A percentile compares a stretch with the other conserved stretches of the same genome.
These are phyloP conservation scores for Fusarium brachygibbosum DNA, from an alignment of 2,329 filamentous ascomycete genomes.

Conservation along the genomic window DNA sequence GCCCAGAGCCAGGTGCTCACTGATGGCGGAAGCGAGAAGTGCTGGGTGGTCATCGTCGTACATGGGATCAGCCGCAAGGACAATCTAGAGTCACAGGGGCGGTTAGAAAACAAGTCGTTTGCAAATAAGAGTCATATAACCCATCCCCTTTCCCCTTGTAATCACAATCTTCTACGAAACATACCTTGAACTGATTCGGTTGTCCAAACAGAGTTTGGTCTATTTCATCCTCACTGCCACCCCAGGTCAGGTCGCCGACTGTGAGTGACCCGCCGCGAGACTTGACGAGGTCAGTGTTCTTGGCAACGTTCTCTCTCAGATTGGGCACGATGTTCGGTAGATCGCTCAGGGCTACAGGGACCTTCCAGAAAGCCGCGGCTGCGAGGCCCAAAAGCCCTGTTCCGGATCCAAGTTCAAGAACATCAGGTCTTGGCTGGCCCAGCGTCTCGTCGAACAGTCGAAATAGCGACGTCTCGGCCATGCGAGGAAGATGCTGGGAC, in stretches of 20 bases:
- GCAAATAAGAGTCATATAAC: conserved; percentile 26
- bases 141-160: neutral
- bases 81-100: conserved; percentile 63
- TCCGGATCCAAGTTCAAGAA: conserved; percentile 88
- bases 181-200: conserved; percentile 66
- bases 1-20: conserved; percentile 72
- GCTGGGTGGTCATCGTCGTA: conserved; percentile 87
- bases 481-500: conserved; percentile 74
- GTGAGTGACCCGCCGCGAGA: conserved; percentile 68
- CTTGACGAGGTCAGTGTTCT: conserved; percentile 71
- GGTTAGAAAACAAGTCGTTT: conserved; percentile 29
- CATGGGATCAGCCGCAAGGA: conserved; percentile 87
- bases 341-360: conserved; percentile 82
- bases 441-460: conserved; percentile 59
- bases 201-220: conserved; percentile 61
- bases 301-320: conserved; percentile 77
- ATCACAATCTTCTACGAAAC: conserved; percentile 28
- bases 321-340: conserved; percentile 87
- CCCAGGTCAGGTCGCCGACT: conserved; percentile 82
- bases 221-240: conserved; percentile 61
- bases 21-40: conserved; percentile 79
- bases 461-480: conserved; percentile 61
- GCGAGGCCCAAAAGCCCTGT: conserved; percentile 92
- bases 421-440: conserved; percentile 51
- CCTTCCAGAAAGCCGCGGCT: conserved; percentile 78